These are phyloP conservation scores for Sphagnum contortum DNA, from an alignment of 225 moss, liverwort and hornwort species.

Conservation along the genomic window DNA sequence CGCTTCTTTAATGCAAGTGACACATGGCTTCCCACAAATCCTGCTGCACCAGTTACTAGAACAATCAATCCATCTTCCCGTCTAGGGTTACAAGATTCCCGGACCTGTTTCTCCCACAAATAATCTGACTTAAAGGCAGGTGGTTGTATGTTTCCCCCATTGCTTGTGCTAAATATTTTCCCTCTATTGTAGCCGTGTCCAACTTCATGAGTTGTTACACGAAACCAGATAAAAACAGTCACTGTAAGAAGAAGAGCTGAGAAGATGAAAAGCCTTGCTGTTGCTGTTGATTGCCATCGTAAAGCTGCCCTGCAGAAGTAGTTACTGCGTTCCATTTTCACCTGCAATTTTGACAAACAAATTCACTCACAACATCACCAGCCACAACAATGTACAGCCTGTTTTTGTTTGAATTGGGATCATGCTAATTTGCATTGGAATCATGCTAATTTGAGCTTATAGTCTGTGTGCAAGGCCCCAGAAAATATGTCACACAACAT, in stretches of 20 bases:
- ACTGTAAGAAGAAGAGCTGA: slow-evolving; percentile 38
- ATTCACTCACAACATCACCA: too few species aligned
- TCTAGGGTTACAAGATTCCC: slow-evolving; percentile 34
- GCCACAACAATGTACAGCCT: too few species aligned
- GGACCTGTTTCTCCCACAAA: slow-evolving; percentile 43
- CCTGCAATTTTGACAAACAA: slow-evolving; percentile 10
- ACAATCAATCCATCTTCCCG: slow-evolving; percentile 45
- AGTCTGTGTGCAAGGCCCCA: too few species aligned
- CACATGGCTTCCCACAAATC: slow-evolving; percentile 53
- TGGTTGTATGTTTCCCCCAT: slow-evolving; percentile 30
- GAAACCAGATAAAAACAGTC: slow-evolving; percentile 45
- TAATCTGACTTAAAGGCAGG: slow-evolving; percentile 40
- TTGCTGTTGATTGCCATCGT: slow-evolving; percentile 44
- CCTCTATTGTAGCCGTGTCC: slow-evolving; percentile 39
- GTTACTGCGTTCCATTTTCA: slow-evolving; percentile 54
- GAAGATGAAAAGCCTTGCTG: slow-evolving; percentile 39
- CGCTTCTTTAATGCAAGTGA: slow-evolving; percentile 51
- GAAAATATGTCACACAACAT: too few species aligned
- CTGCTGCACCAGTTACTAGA: slow-evolving; percentile 50
- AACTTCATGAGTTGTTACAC: slow-evolving; percentile 41
- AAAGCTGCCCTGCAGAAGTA: slow-evolving; percentile 37
- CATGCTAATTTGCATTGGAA: too few species aligned
- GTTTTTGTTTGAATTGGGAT: too few species aligned
- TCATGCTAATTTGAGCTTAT: too few species aligned
- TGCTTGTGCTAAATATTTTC: slow-evolving; percentile 13